Conservation (phyloP, 768 basidiomycete species). For the Pholiota conissans region DNA sequence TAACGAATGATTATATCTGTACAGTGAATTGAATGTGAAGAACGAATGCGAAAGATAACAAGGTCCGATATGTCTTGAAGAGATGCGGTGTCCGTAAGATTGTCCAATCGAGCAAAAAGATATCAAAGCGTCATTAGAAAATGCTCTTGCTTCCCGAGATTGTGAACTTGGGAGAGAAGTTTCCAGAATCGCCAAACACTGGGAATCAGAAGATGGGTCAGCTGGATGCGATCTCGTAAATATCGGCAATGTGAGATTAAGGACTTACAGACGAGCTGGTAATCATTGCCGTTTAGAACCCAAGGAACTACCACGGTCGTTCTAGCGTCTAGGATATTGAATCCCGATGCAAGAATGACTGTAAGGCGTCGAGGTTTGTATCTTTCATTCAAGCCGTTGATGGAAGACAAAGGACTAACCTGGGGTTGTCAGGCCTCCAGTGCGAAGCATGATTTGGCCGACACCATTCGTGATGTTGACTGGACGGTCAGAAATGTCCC, state of each 20-base stretch:
- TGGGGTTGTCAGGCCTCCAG: conserved; percentile 28
- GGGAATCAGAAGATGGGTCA: neutral
- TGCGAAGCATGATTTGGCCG: conserved; percentile 44
- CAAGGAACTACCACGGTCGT: conserved; percentile 34
- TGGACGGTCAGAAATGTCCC: conserved; percentile 42
- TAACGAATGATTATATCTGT: neutral
- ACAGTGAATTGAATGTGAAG: neutral
- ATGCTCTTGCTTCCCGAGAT: conserved; percentile 15
- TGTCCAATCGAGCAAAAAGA: neutral
- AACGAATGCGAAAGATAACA: neutral
- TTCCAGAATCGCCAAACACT: conserved; percentile 56
- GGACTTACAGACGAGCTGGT: conserved; percentile 40
- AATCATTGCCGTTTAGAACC: conserved; percentile 32
- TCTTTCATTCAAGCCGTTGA: neutral
- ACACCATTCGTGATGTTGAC: conserved; percentile 45
- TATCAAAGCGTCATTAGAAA: neutral
- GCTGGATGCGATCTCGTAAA: neutral
- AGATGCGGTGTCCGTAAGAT: too few species aligned
- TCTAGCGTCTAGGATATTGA: conserved; percentile 37
- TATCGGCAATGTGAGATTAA: neutral
- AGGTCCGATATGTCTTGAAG: neutral
- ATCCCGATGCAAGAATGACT: conserved; percentile 33
- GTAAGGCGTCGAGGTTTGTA: conserved; percentile 3
- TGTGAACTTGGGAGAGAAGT: conserved; percentile 32
- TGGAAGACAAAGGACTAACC: conserved; percentile 18